phyloP scores from a whole-genome alignment of 176 grass and related monocot species.

The Triticum monococcum region DNA sequence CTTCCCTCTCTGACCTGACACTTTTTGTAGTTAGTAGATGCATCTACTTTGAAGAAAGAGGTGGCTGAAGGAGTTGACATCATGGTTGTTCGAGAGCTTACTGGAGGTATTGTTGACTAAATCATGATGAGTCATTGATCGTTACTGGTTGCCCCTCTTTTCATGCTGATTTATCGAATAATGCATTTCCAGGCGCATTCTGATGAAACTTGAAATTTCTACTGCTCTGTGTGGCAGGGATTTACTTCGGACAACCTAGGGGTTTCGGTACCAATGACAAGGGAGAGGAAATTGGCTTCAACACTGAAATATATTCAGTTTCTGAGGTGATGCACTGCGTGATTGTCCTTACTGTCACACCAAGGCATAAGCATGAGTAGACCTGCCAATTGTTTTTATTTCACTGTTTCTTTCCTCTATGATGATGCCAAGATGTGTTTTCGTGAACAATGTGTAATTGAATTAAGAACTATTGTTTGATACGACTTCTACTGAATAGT shows the following conservation, averaged over 20 bases:
- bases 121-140: neutral
- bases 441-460: neutral
- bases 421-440: neutral
- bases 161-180: neutral
- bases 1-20: conserved; percentile 4
- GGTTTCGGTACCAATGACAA: conserved; percentile 79
- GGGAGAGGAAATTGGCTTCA: conserved; percentile 81
- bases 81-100: conserved; percentile 95
- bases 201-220: neutral
- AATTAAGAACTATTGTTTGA: neutral
- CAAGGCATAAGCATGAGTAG: neutral
- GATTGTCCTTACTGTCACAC: neutral
- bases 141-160: neutral
- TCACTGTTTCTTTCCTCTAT: neutral
- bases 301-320: conserved; percentile 88
- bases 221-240: conserved; percentile 25
- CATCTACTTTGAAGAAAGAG: conserved; percentile 89
- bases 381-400: neutral
- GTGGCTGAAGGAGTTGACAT: conserved; percentile 92
- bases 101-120: conserved; percentile 58
- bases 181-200: neutral
- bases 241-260: conserved; percentile 77
- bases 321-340: conserved; percentile 51
- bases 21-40: conserved; percentile 69
- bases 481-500: neutral